Evolutionary conservation across 306 rosid genomes (phyloP).

Genomic region (Ziziphus jujuba): DNA sequence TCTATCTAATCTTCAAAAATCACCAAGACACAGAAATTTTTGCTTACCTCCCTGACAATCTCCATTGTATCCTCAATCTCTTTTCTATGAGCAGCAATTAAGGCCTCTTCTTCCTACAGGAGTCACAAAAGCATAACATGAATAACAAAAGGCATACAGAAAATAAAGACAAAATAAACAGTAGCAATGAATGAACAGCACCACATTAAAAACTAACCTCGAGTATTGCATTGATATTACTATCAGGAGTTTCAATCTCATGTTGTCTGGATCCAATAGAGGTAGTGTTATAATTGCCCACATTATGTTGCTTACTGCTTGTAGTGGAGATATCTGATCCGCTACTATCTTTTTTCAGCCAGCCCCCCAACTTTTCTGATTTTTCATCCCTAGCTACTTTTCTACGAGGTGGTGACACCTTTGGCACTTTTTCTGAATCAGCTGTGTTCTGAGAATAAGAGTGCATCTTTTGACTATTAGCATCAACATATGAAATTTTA

Average conservation of each 20-base stretch:
- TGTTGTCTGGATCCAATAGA: constrained; percentile 47
- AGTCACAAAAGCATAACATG: constrained; percentile 15
- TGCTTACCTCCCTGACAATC: constrained; percentile 96
- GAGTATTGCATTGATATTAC: constrained; percentile 73
- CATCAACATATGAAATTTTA: constrained; percentile 53
- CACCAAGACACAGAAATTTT: neutral
- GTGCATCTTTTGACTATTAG: constrained; percentile 53
- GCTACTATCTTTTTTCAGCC: constrained; percentile 54
- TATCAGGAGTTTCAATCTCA: constrained; percentile 64
- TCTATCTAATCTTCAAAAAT: neutral
- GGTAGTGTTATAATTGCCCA: constrained; percentile 43
- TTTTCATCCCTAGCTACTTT: constrained; percentile 75
- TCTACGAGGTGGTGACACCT: constrained; percentile 86
- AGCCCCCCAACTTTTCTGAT: constrained; percentile 61
- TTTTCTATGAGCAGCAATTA: constrained; percentile 92
- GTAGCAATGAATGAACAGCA: neutral
- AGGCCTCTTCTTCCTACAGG: constrained; percentile 90
- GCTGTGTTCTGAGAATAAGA: constrained; percentile 50
- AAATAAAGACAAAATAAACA: constrained; percentile 10
- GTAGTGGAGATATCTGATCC: constrained; percentile 56
- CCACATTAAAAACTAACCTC: constrained; percentile 62
- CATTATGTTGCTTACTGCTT: constrained; percentile 55
- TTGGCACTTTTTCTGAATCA: constrained; percentile 66
- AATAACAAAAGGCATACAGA: constrained; percentile 22
- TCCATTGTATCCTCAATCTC: constrained; percentile 99